Percentiles rank a stretch among this genome's conserved stretches.
phyloP scores from a whole-genome alignment of 2,329 filamentous ascomycete genomes.

The Lachnellula occidentalis region DNA sequence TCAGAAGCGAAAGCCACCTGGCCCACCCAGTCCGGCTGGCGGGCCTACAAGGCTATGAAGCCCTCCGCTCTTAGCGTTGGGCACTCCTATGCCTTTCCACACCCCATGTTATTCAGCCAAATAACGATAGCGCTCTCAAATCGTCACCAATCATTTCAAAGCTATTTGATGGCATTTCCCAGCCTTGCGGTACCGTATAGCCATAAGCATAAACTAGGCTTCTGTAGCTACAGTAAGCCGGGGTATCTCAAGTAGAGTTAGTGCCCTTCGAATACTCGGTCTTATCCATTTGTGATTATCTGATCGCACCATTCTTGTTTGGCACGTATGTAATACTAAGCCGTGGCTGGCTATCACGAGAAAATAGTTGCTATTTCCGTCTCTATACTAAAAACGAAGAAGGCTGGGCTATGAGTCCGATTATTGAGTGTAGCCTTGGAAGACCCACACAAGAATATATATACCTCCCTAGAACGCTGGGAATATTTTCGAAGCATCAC shows the following conservation, averaged over 20 bases:
- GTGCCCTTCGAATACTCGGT: not conserved
- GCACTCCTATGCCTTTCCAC: not conserved
- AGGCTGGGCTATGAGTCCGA: not conserved
- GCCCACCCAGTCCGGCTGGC: not conserved
- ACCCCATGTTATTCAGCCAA: not conserved
- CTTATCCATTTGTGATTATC: not conserved
- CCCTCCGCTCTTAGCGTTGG: not conserved
- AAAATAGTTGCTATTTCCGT: not conserved
- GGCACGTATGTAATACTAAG: not conserved
- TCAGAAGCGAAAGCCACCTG: not conserved
- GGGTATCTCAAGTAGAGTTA: not conserved
- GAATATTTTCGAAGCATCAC: not conserved
- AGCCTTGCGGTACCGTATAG: slow-evolving; percentile 1
- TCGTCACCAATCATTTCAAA: not conserved
- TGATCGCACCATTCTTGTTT: not conserved
- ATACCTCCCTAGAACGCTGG: too few relatives aligned
- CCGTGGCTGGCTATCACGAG: not conserved
- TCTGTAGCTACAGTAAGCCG: not conserved
- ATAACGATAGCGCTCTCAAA: not conserved
- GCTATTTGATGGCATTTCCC: not conserved
- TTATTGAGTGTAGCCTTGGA: not conserved
- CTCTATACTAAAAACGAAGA: not conserved
- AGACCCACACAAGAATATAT: not conserved
- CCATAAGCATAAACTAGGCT: not conserved
- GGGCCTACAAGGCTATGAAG: not conserved